phyloP scores from a whole-genome alignment of 2,329 filamentous ascomycete genomes.

The Nigrospora osmanthi region DNA sequence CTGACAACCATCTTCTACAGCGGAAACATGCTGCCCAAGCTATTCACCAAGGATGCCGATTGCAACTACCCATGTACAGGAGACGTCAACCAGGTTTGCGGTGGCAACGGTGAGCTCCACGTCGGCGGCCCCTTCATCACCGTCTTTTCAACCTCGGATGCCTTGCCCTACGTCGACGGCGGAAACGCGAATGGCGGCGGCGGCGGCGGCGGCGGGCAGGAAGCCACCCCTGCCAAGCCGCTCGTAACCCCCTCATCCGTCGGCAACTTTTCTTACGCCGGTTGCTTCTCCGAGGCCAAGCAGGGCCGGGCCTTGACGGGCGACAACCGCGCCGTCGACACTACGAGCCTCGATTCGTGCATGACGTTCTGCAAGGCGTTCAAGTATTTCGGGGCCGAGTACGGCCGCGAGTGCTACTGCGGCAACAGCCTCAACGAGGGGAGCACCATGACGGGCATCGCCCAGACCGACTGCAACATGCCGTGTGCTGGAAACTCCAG shows the following conservation, averaged over 20 bases:
- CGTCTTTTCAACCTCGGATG: slow-evolving; percentile 31
- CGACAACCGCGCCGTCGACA: slow-evolving; percentile 29
- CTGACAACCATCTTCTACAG: too few species aligned
- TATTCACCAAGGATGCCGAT: slow-evolving; percentile 33
- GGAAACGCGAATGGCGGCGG: not conserved
- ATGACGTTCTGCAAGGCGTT: slow-evolving; percentile 3
- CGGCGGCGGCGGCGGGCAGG: too few species aligned
- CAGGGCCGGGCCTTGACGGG: slow-evolving; percentile 2
- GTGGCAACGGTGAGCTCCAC: slow-evolving; percentile 36
- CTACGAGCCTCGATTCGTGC: slow-evolving; percentile 17
- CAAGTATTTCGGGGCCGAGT: slow-evolving; percentile 6
- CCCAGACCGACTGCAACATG: slow-evolving; percentile 1
- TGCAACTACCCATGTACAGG: slow-evolving; percentile 46
- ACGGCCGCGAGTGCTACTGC: slow-evolving; percentile 5
- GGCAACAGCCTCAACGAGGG: not conserved
- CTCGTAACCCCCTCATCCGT: slow-evolving; percentile 1
- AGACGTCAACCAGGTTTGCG: slow-evolving; percentile 41
- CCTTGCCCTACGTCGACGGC: slow-evolving; percentile 9
- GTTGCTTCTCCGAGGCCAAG: slow-evolving; percentile 3
- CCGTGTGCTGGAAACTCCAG: not conserved
- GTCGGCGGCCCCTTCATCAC: slow-evolving; percentile 35
- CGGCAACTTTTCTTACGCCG: slow-evolving; percentile 2
- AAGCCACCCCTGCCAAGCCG: not conserved
- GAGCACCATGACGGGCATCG: not conserved
- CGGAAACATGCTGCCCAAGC: slow-evolving; percentile 36